Percentiles rank a stretch among this genome's conserved stretches.
Evolutionary conservation across 2,329 filamentous ascomycete genomes (phyloP).

Genomic region (Alternaria hordeiaustralica): DNA sequence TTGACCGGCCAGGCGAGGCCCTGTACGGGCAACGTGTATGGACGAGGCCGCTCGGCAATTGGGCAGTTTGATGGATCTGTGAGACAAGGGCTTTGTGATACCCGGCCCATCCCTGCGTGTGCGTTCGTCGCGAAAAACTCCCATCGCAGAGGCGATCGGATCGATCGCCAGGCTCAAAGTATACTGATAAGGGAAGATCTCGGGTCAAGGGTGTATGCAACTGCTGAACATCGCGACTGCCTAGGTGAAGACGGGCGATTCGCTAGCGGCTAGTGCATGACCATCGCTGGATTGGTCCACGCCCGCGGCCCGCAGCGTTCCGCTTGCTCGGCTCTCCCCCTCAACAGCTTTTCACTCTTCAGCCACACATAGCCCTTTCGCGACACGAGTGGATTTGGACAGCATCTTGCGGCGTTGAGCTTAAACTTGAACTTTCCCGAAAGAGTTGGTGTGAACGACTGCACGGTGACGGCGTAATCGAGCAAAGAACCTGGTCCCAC

Average conservation of each 20-base stretch:
- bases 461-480: background rate
- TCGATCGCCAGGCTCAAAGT: background rate
- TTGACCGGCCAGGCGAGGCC: slow-evolving; percentile 11
- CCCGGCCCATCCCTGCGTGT: slow-evolving; percentile 3
- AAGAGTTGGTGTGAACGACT: background rate
- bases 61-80: background rate
- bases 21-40: background rate
- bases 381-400: background rate
- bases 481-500: background rate
- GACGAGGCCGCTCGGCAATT: slow-evolving; percentile 9
- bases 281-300: background rate
- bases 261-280: background rate
- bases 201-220: background rate
- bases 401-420: background rate
- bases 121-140: background rate
- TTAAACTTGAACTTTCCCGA: background rate
- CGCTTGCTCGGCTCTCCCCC: slow-evolving; percentile 1
- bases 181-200: background rate
- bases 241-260: background rate
- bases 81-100: slow-evolving; percentile 1
- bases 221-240: background rate
- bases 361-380: background rate
- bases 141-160: background rate
- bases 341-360: background rate
- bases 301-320: slow-evolving; percentile 4